Conservation (phyloP, 352 stramenopile species). For the Pythium monospermum region DNA sequence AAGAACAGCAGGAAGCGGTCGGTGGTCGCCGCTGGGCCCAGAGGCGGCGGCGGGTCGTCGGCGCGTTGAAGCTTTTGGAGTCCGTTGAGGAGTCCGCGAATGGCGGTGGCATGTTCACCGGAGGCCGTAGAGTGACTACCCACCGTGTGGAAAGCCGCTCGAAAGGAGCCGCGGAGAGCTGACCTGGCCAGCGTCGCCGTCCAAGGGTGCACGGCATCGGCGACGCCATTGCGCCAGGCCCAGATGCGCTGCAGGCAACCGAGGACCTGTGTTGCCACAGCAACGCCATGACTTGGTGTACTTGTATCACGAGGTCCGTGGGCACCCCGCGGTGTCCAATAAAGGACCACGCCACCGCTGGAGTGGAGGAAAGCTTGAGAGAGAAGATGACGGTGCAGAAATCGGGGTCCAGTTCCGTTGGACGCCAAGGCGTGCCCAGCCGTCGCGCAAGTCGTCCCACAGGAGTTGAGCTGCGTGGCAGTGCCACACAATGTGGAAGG, state of each 20-base stretch:
- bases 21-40: too few relatives aligned
- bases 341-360: neutral
- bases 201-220: neutral
- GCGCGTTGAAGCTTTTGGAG: neutral
- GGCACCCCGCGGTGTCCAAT: too few relatives aligned
- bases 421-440: neutral
- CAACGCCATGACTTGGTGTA: neutral
- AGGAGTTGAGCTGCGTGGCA: constrained; percentile 1
- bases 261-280: neutral
- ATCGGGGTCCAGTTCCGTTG: neutral
- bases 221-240: neutral
- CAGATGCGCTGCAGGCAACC: neutral
- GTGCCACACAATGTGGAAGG: constrained; percentile 7
- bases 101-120: neutral
- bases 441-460: neutral
- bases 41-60: too few relatives aligned
- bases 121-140: neutral
- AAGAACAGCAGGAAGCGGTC: neutral
- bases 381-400: constrained; percentile 7
- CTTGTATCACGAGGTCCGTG: neutral
- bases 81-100: neutral
- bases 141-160: neutral
- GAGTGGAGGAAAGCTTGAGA: neutral
- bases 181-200: neutral
- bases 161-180: neutral